Evolutionary conservation across 2,329 filamentous ascomycete genomes (phyloP), one percentile per base, ranked within the genome.

Genomic region (Polytolypa hystricis): DNA sequence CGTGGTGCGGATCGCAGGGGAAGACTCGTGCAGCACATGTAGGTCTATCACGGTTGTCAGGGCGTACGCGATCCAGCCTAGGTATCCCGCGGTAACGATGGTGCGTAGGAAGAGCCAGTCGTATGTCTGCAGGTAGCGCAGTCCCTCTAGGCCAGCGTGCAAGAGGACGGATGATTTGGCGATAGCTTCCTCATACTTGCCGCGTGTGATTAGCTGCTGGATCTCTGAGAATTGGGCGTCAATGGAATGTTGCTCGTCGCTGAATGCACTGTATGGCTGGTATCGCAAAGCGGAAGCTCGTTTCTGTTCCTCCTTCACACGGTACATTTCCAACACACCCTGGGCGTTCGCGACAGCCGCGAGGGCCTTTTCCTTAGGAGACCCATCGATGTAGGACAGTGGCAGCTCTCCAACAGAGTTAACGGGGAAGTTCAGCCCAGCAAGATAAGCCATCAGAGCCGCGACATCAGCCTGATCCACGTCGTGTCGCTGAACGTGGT

Each of bases 391-490:
- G 55, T 82, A 98, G 0, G 83, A 74, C 19, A 98, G 65, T 0
- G 91, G 91, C 20, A 98, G 70, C 59, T 94, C 82, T 32, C 91
- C 91, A 2, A 98, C 91, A 1, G 89, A 96, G 56, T 98, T 98
- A 37, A 87, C 89, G 0, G 91, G 93, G 51, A 89, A 98, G 47
- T 89, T 81, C 9, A 89, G 64, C 3, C 91, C 91, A 33, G 77
- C 77, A 11, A 98, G 70, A 52, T 96, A 93, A 1, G 93, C 79
- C 91, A 98, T 98, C 41, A 98, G 71, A 6, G 91, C 83, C 4
- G 91, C 91, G 35, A 98, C 74, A 61, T 98, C 91, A 4, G 91
- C 91, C 56, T 98, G 91, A 3, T 79, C 76, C 32, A 98, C 89
- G 58, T 98, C 91, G 50, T 96, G 81, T 42, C 93, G 76, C 53